Base-by-base conservation (phyloP, 495 filamentous ascomycete species). In the Melanomma pulvis-pyrius region DNA sequence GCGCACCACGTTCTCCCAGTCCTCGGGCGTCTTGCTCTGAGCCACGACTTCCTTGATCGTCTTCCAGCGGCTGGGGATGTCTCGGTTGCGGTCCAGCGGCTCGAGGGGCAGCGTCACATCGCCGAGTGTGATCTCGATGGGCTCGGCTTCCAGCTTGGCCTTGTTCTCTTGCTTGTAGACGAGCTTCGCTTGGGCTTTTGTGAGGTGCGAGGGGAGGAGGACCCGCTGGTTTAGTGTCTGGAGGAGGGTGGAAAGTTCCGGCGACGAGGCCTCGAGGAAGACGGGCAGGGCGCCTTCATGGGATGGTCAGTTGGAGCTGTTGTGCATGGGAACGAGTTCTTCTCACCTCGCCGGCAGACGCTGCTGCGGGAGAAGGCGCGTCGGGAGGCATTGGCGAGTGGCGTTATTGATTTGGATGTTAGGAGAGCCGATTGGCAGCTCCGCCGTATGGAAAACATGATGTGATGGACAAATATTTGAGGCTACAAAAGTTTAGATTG, bases 171-270 rank as follows among this genome's bases (percentile, higher is more conserved):
- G 36, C 32, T 65, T 49, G 73, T 69, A 76, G 61, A 79, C 69
- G 28, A 78, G 66, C 24, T 70, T 67, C 12, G 58, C 67, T 56
- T 80, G 74, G 1, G 63, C 58, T 13, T 59, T 22, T 28, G 47
- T 69, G 25, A 81, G 77, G 65, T 73, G 64, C 22, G 53, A 48
- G 15, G 76, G 78, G 55, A 79, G 71, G 65, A 81, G 72, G 71
- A 78, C 64, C 15, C 72, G 68, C 24, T 57, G 58, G 51, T 76
- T 75, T 17, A 77, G 30, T 17, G 49, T 54, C 29, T 58, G 54
- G 41, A 79, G 74, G 41, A 74, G 30, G 30, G 59, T 44, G 30
- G 70, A 41, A 36, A 77, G 75, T 41, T 75, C 74, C 17, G 73
- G 67, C 19, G 61, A 59, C 26, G 71, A 73, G 36, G 74, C 62